phyloP scores from a whole-genome alignment of 306 rosid species.

The Ziziphus jujuba region DNA sequence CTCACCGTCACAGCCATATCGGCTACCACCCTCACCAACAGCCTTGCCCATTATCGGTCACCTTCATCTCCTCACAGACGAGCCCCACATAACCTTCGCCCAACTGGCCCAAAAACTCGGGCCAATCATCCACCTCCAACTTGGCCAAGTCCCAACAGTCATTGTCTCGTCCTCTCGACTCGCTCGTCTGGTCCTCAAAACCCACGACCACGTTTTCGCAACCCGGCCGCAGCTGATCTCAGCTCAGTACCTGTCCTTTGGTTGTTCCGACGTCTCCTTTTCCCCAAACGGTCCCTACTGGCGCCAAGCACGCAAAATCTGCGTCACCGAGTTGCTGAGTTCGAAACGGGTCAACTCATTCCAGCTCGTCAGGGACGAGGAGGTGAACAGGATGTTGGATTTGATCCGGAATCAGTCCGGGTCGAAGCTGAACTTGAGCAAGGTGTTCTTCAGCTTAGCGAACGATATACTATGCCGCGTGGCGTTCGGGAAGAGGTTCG shows the following conservation, averaged over 20 bases:
- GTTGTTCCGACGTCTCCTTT: conserved; percentile 41
- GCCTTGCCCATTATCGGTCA: too few species aligned
- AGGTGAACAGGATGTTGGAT: too few species aligned
- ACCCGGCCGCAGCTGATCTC: conserved; percentile 38
- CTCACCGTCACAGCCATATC: too few species aligned
- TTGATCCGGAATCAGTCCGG: conserved; percentile 4
- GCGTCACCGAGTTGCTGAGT: too few species aligned
- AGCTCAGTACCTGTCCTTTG: conserved; percentile 42
- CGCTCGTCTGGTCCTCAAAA: conserved; percentile 33
- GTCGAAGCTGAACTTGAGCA: conserved; percentile 19
- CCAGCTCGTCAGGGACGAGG: too few species aligned
- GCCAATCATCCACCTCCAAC: conserved; percentile 35
- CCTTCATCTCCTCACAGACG: too few species aligned
- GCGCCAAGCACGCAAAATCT: too few species aligned
- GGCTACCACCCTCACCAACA: too few species aligned
- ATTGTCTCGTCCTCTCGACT: conserved; percentile 34
- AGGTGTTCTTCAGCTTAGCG: conserved; percentile 11
- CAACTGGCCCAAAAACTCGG: conserved; percentile 32
- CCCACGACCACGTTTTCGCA: conserved; percentile 40
- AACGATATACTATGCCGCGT: too few species aligned
- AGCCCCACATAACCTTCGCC: conserved; percentile 25
- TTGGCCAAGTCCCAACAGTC: conserved; percentile 38
- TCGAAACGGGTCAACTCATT: too few species aligned
- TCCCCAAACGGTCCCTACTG: conserved; percentile 48
- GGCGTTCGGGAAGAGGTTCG: too few species aligned